Base-by-base conservation (phyloP, 164 flowering plant species). In the Magnolia officinalis region DNA sequence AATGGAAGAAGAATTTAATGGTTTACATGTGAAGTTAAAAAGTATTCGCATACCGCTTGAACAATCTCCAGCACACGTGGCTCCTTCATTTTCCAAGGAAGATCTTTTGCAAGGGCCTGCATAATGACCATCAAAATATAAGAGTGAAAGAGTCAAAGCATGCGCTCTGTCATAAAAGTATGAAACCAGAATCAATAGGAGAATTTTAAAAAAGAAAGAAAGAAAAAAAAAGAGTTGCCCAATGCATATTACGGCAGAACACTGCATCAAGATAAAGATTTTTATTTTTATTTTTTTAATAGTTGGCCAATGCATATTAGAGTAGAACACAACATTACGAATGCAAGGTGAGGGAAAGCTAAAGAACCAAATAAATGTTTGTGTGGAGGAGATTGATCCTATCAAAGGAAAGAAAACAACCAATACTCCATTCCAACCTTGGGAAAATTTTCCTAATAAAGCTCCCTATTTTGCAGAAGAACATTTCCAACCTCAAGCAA, bases 51-150 rank as follows among this genome's bases (percentile, higher is more conserved):
- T 84, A 96, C 99, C 81, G 99, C 99, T 89, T 94, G 92, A 79
- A 96, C 91, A 74, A 96, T 92, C 83, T 96, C 99, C 69, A 80
- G 64, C 69, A 92, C 98, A 51, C 97, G 89, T 50, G 97, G 85
- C 20, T 92, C 99, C 85, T 89, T 96, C 86, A 91, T 55, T 83
- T 85, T 91, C 95, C 95, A 94, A 58, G 97, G 99, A 79, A 92
- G 88, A 87, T 96, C 99, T 85, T 96, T 91, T 14, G 93, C 98
- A 82, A 96, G 93, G 66, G 99, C 99, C 98, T 95, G 89, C 83
- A 88, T 11, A 70, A 16, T n/a, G 63, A 21, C 50, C 37, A 65
- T 21, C 29, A 16, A 50, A 58, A 26, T 68, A 23, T 4, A 55
- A 55, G 37, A 24, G 14, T 18, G 49, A 51, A 10, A 72, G 2